Base-by-base conservation (phyloP, 2,329 filamentous ascomycete species). In the Sarocladiaceae sp. region DNA sequence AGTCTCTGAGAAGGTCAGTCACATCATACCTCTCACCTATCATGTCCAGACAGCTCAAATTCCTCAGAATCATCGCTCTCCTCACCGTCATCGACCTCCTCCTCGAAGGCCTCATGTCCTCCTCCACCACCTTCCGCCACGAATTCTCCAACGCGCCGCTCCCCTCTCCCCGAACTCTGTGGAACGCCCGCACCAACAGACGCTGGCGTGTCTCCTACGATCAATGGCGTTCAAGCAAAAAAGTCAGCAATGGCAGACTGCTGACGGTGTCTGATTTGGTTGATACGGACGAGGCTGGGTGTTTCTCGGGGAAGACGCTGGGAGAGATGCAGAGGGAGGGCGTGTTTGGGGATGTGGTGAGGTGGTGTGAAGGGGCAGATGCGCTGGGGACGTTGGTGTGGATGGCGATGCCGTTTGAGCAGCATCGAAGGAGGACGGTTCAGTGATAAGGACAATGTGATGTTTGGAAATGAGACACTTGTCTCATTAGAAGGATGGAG, bases 81-180 rank as follows among this genome's bases (percentile, higher is more conserved):
- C 41, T 32, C 19, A 23, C 34, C 21, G 18, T 46, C 21, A 20
- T 46, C 12, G 44, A 46, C 21, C 35, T 46, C 4, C 35, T 46
- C 3, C 44, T 46, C 27, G 44, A 46, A 21, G 45, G 45, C 29
- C 12, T 46, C 6, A 29, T 29, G 26, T 29, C 26, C 26, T 7
- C 26, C 45, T 21, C 21, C 32, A 40, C 32, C 26, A 29, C 26
- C 26, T 29, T 29, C 26, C 26, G 26, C 13, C 26, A 34, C 24
- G 27, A 19, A 10, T 35, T 46, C 32, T 3, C 19, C 10, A 11
- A 19, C 2, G 18, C 12, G 4, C 27, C 27, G 3, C 23, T 46
- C 11, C 45, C 45, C 6, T 42, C 35, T 32, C 16, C 5, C n/a
- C 39, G 39, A 2, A 39, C 27, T 31, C 16, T 46, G 10, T 46